Base-by-base conservation (phyloP, 139 green algal genomes). In the Bryopsis sp. region DNA sequence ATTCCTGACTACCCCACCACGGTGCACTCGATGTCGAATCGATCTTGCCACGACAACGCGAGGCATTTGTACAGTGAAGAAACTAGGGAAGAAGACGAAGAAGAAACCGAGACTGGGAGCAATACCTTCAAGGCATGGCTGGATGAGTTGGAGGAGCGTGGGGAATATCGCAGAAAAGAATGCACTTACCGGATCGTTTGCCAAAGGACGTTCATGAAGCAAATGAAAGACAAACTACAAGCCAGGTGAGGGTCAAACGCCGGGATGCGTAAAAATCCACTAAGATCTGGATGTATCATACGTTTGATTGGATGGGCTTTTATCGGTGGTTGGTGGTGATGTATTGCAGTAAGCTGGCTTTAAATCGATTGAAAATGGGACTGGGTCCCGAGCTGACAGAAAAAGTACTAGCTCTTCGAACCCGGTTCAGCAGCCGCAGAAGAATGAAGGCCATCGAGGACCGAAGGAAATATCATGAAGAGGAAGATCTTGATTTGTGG, bases 131-230 rank as follows among this genome's bases (percentile, higher is more conserved):
- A 34, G 57, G 7, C n/a, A 39, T 64, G n/a, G 57, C n/a, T 64
- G n/a, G 57, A 64, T 28, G 57, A 34, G n/a, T 28, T 64, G 28
- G 47, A 63, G 39, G n/a, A 35, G 1, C n/a, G 7, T 31, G 48
- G 31, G 57, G 22, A 1, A 19, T 6, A 50, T 28, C 57, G 67
- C 32, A 28, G 11, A 1, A 32, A 60, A 22, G 2, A 3, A 11
- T 64, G n/a, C 34, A 34, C 57, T 39, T 64, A 64, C 57, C 8
- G 28, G n/a, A 34, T 64, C 7, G 57, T 28, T n/a, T 32, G 28
- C n/a, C 57, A 32, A 64, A 64, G 57, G 57, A 8, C 57, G 57
- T 22, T 32, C 34, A n/a, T 64, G n/a, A 11, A 54, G 43, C 11
- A 54, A 11, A 54, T 54, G 43, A 54, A 54, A 19, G 43, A 54